Base-by-base conservation (phyloP, 2,329 filamentous ascomycete genomes). In the Passalora sequoiae region DNA sequence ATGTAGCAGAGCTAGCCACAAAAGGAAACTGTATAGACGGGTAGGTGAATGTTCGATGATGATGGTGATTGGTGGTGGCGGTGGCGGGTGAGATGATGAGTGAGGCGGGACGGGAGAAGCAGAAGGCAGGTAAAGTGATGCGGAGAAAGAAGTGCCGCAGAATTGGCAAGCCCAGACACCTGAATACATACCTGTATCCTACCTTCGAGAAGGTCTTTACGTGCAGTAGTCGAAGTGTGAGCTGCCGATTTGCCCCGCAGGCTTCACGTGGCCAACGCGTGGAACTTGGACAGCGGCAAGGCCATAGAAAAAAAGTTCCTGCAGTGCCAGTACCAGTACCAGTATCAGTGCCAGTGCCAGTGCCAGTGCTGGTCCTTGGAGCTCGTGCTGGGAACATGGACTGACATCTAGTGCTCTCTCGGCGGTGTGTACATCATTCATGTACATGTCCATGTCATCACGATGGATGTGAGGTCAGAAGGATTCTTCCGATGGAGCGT, bases 51-150 rank as follows among this genome's bases (percentile, higher is more conserved):
- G 28, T 25, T 20, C 13, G 33, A 6, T 6, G 9, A 12, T n/a
- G 8, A 10, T 36, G 21, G 16, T 43, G 31, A 43, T 43, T 43
- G 40, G 40, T 28, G 10, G 20, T 15, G 6, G 24, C 24, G 24
- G 24, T 27, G 12, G 24, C n/a, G n/a, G n/a, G n/a, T n/a, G n/a
- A n/a, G n/a, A n/a, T n/a, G n/a, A n/a, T n/a, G n/a, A n/a, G n/a
- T n/a, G n/a, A n/a, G n/a, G n/a, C 21, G 13, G 3, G 15, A 19
- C 3, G 20, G 7, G 12, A 20, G n/a, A 24, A 8, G 15, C 31
- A 12, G 15, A 21, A 12, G 16, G 5, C 8, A 22, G n/a, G 15
- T 4, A 21, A 35, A 13, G 8, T n/a, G 31, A 21, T 9, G 16
- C 15, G 31, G 31, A 35, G 33, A 17, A 24, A n/a, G 17, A n/a